phyloP scores from a whole-genome alignment of 2,329 filamentous ascomycete species.

The Clarireedia hainanense region DNA sequence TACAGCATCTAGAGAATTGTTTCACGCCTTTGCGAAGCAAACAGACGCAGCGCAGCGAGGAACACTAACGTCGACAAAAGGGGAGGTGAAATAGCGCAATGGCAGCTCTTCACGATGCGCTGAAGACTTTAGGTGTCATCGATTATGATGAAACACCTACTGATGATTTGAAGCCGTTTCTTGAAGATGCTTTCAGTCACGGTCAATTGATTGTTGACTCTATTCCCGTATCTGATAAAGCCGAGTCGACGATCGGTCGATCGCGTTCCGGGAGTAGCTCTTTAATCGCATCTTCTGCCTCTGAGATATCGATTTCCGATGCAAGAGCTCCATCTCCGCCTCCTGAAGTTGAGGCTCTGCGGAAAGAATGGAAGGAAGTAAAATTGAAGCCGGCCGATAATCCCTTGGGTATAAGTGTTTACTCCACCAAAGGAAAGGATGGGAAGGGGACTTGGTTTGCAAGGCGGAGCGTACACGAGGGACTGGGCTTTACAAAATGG shows the following conservation, averaged over 20 bases:
- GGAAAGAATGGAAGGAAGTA: constrained; percentile 76
- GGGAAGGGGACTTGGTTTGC: constrained; percentile 87
- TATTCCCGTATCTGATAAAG: constrained; percentile 50
- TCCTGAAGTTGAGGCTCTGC: constrained; percentile 51
- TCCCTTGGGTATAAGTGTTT: constrained; percentile 67
- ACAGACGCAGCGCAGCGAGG: no score
- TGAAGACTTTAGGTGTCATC: constrained; percentile 48
- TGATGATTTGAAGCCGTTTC: constrained; percentile 44
- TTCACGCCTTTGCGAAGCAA: no score
- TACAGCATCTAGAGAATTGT: neutral
- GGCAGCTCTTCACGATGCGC: constrained; percentile 50
- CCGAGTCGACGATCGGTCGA: constrained; percentile 40
- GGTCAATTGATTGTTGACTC: constrained; percentile 69
- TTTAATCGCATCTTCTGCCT: constrained; percentile 37
- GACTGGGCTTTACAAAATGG: constrained; percentile 69
- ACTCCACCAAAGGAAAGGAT: constrained; percentile 72
- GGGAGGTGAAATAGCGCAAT: constrained; percentile 30
- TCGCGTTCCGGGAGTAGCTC: constrained; percentile 49
- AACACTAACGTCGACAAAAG: no score
- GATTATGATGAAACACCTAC: constrained; percentile 41
- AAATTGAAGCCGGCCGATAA: constrained; percentile 67
- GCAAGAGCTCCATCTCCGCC: constrained; percentile 34
- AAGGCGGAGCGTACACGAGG: constrained; percentile 72
- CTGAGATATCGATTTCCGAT: constrained; percentile 44
- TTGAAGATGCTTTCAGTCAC: constrained; percentile 54